Evolutionary conservation across 257 asterid genomes (phyloP).

Genomic region (Phtheirospermum japonicum): DNA sequence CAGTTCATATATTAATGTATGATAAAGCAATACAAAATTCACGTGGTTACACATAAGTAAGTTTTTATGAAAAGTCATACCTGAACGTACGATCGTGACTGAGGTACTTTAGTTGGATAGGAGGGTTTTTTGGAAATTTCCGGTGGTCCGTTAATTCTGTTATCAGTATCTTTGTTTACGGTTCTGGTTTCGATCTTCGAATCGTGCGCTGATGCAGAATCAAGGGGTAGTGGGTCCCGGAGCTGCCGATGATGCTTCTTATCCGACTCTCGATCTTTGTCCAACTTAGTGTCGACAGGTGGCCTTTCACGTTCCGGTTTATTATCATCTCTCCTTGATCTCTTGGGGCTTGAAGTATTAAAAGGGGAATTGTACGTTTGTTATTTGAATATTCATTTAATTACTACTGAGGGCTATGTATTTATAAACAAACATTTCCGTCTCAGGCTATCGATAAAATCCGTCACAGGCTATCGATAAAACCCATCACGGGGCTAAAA

Average conservation of each 20-base stretch:
- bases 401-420: neutral
- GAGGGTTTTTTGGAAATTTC: constrained; percentile 38
- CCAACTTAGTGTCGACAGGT: constrained; percentile 20
- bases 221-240: constrained; percentile 50
- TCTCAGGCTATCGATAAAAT: neutral
- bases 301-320: constrained; percentile 51
- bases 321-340: constrained; percentile 59
- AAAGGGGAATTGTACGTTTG: constrained; percentile 8
- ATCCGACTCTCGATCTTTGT: constrained; percentile 45
- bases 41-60: neutral
- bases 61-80: constrained; percentile 30
- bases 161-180: constrained; percentile 41
- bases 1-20: constrained; percentile 23
- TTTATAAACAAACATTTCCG: neutral
- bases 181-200: constrained; percentile 41
- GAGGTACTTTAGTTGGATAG: constrained; percentile 42
- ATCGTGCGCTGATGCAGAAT: constrained; percentile 41
- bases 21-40: constrained; percentile 6
- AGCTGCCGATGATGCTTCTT: constrained; percentile 43
- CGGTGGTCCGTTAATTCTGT: constrained; percentile 26
- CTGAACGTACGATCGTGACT: constrained; percentile 51
- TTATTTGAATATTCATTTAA: neutral
- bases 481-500: neutral
- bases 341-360: constrained; percentile 66
- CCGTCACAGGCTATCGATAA: neutral